Conservation (phyloP, 2,329 filamentous ascomycete genomes). For the Aspergillus tamarii region DNA sequence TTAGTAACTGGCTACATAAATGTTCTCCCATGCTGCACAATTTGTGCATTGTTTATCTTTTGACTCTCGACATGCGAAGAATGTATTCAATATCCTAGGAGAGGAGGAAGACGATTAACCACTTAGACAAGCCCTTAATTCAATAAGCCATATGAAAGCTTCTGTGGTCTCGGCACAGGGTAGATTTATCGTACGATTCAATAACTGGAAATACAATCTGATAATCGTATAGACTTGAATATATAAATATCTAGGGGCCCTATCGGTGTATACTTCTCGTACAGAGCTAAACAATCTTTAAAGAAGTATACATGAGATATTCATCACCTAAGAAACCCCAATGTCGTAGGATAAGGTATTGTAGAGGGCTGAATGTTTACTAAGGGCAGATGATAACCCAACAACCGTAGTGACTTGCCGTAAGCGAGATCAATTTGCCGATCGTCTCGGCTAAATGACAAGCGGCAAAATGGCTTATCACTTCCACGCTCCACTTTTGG, state of each 20-base stretch:
- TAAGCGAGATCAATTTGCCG: neutral
- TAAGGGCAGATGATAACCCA: neutral
- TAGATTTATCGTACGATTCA: neutral
- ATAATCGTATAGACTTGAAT: too few species aligned
- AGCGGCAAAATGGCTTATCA: neutral
- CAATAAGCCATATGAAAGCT: too few species aligned
- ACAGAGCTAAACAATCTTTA: too few species aligned
- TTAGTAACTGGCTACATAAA: neutral
- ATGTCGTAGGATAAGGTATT: neutral
- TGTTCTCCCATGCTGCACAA: neutral
- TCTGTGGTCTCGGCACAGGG: too few species aligned
- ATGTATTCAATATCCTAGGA: neutral
- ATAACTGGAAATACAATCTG: neutral
- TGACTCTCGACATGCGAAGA: too few species aligned
- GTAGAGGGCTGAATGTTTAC: neutral
- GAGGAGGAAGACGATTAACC: too few species aligned
- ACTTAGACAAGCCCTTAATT: too few species aligned
- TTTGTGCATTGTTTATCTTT: neutral
- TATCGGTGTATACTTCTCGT: too few species aligned
- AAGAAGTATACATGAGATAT: too few species aligned
- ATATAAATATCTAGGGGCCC: too few species aligned
- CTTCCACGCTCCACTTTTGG: neutral
- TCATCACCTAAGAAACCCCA: too few species aligned
- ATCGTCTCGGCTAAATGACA: neutral
- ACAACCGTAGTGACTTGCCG: neutral